Percentiles rank a stretch among this genome's conserved stretches.
Conservation (phyloP, 371 early-diverging fungal genomes). For the Mycotypha africana region DNA sequence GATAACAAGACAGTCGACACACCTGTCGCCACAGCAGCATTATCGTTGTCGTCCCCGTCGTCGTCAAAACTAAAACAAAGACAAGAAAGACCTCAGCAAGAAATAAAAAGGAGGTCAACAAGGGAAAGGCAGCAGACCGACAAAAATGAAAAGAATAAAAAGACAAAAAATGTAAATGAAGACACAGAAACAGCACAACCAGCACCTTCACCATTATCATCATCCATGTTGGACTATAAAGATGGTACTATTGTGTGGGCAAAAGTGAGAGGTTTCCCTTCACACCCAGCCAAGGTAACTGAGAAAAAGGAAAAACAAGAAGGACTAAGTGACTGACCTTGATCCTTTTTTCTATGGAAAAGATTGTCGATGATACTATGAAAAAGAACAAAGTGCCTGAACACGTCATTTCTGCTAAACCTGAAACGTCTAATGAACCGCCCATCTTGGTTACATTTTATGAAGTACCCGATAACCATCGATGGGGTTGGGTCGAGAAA, state of each 20-base stretch:
- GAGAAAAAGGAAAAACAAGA: too few relatives aligned
- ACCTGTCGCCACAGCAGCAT: too few relatives aligned
- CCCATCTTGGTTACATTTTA: constrained; percentile 5
- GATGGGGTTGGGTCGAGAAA: constrained; percentile 35
- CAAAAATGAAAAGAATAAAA: too few relatives aligned
- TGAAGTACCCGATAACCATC: constrained; percentile 10
- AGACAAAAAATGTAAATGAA: background rate
- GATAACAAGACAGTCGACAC: too few relatives aligned
- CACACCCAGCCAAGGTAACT: constrained; percentile 21
- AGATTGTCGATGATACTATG: background rate
- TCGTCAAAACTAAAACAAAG: too few relatives aligned
- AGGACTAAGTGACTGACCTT: too few relatives aligned
- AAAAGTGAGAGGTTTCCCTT: constrained; percentile 30
- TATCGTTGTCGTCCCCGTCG: too few relatives aligned
- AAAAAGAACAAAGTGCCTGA: background rate
- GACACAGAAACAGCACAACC: background rate
- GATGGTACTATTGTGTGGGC: constrained; percentile 29
- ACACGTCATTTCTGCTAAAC: background rate
- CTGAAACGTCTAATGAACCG: background rate
- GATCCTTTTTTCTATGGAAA: too few relatives aligned
- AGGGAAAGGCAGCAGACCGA: background rate
- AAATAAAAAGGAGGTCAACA: too few relatives aligned
- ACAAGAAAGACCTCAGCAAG: too few relatives aligned
- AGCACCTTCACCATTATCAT: background rate
- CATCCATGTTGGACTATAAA: background rate